Evolutionary conservation across 2,329 filamentous ascomycete species (phyloP).

Genomic region (Aspergillus sp.): DNA sequence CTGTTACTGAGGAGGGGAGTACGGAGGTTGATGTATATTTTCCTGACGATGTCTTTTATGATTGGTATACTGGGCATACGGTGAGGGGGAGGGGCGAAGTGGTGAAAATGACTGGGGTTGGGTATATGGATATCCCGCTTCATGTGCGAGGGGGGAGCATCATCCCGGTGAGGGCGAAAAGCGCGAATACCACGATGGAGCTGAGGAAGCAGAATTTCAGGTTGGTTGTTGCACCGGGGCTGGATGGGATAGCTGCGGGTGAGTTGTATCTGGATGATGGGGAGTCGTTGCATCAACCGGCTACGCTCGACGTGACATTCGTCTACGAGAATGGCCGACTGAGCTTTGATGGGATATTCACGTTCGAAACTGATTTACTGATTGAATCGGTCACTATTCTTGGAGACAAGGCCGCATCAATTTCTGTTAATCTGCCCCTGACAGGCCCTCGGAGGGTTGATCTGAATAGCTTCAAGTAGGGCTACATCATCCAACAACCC

Average conservation of each 20-base stretch:
- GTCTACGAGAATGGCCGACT: neutral
- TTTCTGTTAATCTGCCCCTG: neutral
- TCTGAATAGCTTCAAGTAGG: neutral
- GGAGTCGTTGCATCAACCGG: neutral
- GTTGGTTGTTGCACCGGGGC: conserved; percentile 66
- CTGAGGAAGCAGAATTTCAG: conserved; percentile 65
- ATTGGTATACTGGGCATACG: conserved; percentile 55
- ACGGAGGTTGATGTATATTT: conserved; percentile 58
- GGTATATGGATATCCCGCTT: conserved; percentile 57
- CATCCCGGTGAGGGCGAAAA: conserved; percentile 53
- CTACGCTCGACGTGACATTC: neutral
- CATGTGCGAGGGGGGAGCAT: conserved; percentile 65
- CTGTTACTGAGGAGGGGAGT: conserved; percentile 53
- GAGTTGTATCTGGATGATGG: conserved; percentile 2
- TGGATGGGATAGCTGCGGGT: conserved; percentile 57
- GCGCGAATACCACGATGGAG: conserved; percentile 61
- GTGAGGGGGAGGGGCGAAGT: conserved; percentile 48
- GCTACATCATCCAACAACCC: neutral
- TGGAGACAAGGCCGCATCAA: neutral
- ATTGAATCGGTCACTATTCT: neutral
- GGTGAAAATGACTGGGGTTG: conserved; percentile 46
- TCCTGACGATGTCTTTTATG: conserved; percentile 60
- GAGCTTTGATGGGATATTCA: neutral
- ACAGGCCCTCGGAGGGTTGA: neutral
- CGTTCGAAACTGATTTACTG: neutral